Evolutionary conservation across 2,329 filamentous ascomycete species (phyloP).

Genomic region (Alternaria angustiovoidea): DNA sequence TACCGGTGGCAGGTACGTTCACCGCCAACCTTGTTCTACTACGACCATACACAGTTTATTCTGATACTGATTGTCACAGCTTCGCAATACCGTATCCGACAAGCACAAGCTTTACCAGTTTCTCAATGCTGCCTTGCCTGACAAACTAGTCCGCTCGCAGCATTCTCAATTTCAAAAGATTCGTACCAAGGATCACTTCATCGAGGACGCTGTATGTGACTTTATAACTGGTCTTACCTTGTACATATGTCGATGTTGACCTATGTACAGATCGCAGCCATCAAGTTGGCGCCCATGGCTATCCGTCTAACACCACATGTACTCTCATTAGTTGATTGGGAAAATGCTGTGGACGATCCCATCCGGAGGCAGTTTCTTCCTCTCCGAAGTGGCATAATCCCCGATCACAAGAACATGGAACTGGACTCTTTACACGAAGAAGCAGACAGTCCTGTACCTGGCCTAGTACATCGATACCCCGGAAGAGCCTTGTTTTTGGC

Average conservation of each 20-base stretch:
- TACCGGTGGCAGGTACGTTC: slow-evolving; percentile 65
- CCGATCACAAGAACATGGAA: slow-evolving; percentile 63
- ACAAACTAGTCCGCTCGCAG: slow-evolving; percentile 53
- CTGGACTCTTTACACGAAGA: slow-evolving; percentile 68
- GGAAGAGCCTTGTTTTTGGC: slow-evolving; percentile 70
- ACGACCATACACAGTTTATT: not conserved
- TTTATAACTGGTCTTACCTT: not conserved
- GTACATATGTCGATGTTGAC: not conserved
- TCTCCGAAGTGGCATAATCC: slow-evolving; percentile 60
- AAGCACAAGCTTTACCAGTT: slow-evolving; percentile 59
- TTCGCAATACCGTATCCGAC: slow-evolving; percentile 60
- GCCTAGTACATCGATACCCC: slow-evolving; percentile 69
- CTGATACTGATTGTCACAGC: slow-evolving; percentile 41
- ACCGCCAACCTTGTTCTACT: not conserved
- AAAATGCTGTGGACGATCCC: slow-evolving; percentile 65
- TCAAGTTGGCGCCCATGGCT: slow-evolving; percentile 66
- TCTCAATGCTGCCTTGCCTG: slow-evolving; percentile 60
- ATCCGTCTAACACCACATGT: slow-evolving; percentile 68
- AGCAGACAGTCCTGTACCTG: slow-evolving; percentile 63
- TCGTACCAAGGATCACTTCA: slow-evolving; percentile 62
- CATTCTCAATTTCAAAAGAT: slow-evolving; percentile 47
- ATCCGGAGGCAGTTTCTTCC: slow-evolving; percentile 69
- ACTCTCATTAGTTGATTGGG: slow-evolving; percentile 67
- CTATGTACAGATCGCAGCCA: slow-evolving; percentile 51
- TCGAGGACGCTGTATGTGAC: slow-evolving; percentile 57